Evolutionary conservation across 148 eudicot genomes (phyloP), one percentile per base, ranked within the genome.

Genomic region (Vaccinium darrowii): DNA sequence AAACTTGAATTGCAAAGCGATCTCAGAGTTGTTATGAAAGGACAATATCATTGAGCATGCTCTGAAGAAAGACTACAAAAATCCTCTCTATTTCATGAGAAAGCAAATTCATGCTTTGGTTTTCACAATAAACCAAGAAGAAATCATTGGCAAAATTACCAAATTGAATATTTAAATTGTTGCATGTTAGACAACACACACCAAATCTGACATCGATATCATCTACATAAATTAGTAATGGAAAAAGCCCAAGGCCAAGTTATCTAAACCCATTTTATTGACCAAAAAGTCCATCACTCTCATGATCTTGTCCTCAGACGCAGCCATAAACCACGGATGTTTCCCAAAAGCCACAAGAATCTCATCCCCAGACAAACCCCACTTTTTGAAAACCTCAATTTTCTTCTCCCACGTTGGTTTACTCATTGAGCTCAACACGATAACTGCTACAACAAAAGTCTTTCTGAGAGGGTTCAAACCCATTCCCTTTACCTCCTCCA

Each of bases 281-380:
- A 88, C 85, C 54, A 88, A 39, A 78, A 76, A 76, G 30, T 87
- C 76, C 85, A 87, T 77, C 47, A 78, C 27, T 52, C 18, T 10
- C 3, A 13, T 36, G 16, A 87, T 75, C 65, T 87, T 84, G 23
- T 82, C 65, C 80, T 81, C 78, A 0, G 89, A 87, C 12, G 3
- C 21, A 15, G 30, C 10, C 87, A 87, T 85, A 82, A 79, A 81
- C 18, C 36, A 3, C 0, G 87, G 85, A 58, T 87, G 30, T 83
- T 27, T 84, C 73, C 51, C 43, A 85, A 87, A 87, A 58, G 89
- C 83, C 60, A 12, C 52, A 73, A 54, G 67, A 60, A 85, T 56
- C n/a, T 84, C 89, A 21, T 71, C 83, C 18, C 73, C 76, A 21
- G 85, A 87, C 80, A 58, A 85, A 54, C 87, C 89, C 85, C 89